Base-by-base conservation (phyloP, 441 rosid genomes). In the Breynia disticha region DNA sequence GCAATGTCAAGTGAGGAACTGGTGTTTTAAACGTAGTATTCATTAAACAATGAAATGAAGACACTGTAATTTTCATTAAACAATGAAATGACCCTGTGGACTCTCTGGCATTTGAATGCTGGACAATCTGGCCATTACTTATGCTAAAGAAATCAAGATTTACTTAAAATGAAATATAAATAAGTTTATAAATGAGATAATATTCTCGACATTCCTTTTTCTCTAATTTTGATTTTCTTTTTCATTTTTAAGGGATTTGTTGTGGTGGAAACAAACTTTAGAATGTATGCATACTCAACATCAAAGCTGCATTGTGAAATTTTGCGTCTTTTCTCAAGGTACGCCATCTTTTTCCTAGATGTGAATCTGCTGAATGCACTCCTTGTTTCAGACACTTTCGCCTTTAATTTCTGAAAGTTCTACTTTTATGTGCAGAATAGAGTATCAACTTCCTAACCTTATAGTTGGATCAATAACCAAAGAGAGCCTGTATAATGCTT, bases 401-500 rank as follows among this genome's bases (percentile, higher is more conserved):
- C 45, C 18, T 52, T 15, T 41, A 41, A 9, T 41, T 41, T 41
- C 44, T 41, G n/a, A n/a, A n/a, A n/a, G n/a, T n/a, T 45, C 41
- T 24, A 18, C 12, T 47, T 56, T 55, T 51, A 38, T 52, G 47
- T 80, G 61, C 84, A 91, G 98, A 84, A 69, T 91, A 54, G 95
- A 91, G 55, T 91, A 88, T 74, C 95, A 84, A 70, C 94, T 88
- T 56, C 98, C 97, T 46, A 91, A 91, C 69, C 98, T 91, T 54
- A 82, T 88, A 43, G 97, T 90, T 50, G 77, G 73, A 45, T 90
- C 94, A 63, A 81, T 91, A 61, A 84, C 98, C 56, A 88, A 86
- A 72, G 97, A 91, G 71, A 88, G 91, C 61, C 76, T 88, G 84
- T 84, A 82, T 67, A 71, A 46, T 67, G 98, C 97, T 54, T 93